Evolutionary conservation across 768 basidiomycete genomes (phyloP).

Genomic region (Dacryopinax primogenitus): DNA sequence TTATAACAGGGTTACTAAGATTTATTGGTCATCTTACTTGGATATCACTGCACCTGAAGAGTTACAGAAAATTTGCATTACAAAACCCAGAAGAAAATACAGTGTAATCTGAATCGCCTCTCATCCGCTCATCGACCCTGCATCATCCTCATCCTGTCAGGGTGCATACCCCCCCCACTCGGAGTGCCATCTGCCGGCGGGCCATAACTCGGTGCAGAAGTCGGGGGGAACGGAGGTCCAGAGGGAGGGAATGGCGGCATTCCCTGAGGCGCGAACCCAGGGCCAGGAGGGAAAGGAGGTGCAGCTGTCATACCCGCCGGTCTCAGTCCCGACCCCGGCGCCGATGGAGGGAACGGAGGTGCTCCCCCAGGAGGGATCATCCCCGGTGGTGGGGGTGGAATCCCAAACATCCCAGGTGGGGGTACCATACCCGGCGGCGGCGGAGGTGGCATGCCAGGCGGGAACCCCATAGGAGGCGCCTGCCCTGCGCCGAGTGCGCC

Average conservation of each 20-base stretch:
- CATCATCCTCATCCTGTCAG: conserved; percentile 4
- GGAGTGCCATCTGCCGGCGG: neutral
- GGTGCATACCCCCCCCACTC: neutral
- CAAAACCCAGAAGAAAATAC: no score
- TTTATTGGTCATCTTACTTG: no score
- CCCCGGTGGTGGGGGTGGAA: neutral
- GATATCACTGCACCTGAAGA: no score
- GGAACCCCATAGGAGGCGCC: neutral
- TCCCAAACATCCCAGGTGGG: neutral
- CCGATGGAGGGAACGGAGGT: neutral
- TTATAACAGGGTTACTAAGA: no score
- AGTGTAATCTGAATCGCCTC: no score
- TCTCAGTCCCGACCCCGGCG: neutral
- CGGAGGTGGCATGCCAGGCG: neutral
- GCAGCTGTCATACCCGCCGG: neutral
- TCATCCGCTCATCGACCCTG: no score
- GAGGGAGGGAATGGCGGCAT: neutral
- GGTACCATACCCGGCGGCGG: neutral
- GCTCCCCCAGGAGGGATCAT: neutral
- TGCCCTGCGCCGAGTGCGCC: neutral
- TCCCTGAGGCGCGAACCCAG: neutral
- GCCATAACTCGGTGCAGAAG: neutral
- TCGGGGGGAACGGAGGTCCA: neutral
- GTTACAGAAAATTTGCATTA: no score
- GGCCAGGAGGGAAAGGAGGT: neutral